These are phyloP conservation scores for Paramecium sonneborni DNA, from an alignment of 73 alveolate species.

Conservation along the genomic window DNA sequence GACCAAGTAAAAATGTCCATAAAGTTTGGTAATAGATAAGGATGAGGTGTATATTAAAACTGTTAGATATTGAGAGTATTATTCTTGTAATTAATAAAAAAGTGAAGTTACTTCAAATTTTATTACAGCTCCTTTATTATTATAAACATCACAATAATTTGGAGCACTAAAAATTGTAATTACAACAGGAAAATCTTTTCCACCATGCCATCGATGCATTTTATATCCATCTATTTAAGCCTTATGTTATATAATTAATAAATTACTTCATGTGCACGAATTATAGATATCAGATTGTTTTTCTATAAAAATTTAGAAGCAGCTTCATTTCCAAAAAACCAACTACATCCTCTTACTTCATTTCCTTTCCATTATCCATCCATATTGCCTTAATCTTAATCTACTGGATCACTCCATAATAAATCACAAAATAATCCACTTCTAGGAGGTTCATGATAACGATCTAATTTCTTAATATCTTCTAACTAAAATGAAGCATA, in stretches of 20 bases:
- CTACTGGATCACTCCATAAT: conserved; percentile 92
- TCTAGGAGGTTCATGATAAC: conserved; percentile 86
- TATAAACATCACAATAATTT: conserved; percentile 95
- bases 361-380: conserved; percentile 72
- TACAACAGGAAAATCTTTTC: conserved; percentile 91
- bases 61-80: conserved; percentile 90
- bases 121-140: conserved; percentile 93
- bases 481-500: conserved; percentile 58
- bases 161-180: conserved; percentile 96
- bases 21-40: conserved; percentile 88
- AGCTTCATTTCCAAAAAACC: conserved; percentile 85
- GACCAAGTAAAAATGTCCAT: conserved; percentile 93
- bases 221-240: conserved; percentile 85
- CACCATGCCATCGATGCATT: conserved; percentile 96
- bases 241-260: neutral
- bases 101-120: conserved; percentile 71
- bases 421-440: conserved; percentile 85
- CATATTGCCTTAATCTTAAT: conserved; percentile 78
- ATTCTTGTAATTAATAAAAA: conserved; percentile 39
- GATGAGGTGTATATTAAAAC: conserved; percentile 92
- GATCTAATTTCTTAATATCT: conserved; percentile 77
- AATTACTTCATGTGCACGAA: conserved; percentile 86
- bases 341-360: conserved; percentile 85
- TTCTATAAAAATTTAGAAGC: conserved; percentile 75
- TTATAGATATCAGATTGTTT: conserved; percentile 78